phyloP scores from a whole-genome alignment of 371 early-diverging fungal genomes.

The Circinella umbellata region DNA sequence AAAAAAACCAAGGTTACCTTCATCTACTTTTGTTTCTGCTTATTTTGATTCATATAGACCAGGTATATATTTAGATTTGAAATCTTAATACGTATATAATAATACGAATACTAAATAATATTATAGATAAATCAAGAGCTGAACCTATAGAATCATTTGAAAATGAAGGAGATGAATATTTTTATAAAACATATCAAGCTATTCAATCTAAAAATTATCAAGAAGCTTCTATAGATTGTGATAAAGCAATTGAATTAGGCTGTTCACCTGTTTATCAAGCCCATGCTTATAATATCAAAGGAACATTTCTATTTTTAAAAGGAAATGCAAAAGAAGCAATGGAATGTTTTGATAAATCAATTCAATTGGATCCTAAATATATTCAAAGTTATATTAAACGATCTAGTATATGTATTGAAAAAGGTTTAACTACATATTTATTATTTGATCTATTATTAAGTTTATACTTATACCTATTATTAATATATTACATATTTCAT shows the following conservation, averaged over 20 bases:
- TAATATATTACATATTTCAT: no score
- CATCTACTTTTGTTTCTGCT: constrained; percentile 88
- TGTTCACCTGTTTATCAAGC: constrained; percentile 57
- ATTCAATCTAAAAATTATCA: constrained; percentile 67
- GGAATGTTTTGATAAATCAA: constrained; percentile 77
- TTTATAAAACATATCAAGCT: constrained; percentile 53
- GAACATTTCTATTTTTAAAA: constrained; percentile 88
- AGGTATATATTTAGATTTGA: constrained; percentile 28
- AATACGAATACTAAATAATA: constrained; percentile 16
- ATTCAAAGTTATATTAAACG: constrained; percentile 88
- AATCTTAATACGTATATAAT: not conserved
- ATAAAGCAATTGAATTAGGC: constrained; percentile 68
- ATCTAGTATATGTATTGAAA: constrained; percentile 90
- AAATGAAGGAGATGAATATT: constrained; percentile 47
- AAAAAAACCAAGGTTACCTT: constrained; percentile 79
- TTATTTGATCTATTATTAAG: no score
- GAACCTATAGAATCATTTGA: constrained; percentile 26
- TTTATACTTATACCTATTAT: no score
- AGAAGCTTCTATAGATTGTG: constrained; percentile 69
- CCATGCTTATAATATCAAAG: constrained; percentile 82
- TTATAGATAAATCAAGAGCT: constrained; percentile 34
- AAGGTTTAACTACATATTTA: constrained; percentile 40
- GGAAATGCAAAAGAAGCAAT: constrained; percentile 82
- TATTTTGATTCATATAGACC: constrained; percentile 90
- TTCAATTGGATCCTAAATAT: constrained; percentile 79